phyloP scores from a whole-genome alignment of 345 rosid species.

The Boechera divaricarpa region DNA sequence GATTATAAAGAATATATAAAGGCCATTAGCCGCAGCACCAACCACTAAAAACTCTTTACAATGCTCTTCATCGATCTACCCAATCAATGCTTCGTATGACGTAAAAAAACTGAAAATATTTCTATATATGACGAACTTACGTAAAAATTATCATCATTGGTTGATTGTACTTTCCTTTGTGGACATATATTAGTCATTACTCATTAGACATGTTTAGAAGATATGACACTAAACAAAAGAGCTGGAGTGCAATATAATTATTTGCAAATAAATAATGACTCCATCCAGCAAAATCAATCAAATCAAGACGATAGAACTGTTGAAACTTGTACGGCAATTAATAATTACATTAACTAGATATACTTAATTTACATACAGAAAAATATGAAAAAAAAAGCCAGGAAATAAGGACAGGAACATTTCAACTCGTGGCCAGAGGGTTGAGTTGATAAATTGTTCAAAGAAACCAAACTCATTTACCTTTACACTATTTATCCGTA shows the following conservation, averaged over 20 bases:
- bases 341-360: not conserved
- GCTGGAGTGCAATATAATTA: not conserved
- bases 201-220: conserved; percentile 1
- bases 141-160: not conserved
- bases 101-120: not conserved
- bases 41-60: not conserved
- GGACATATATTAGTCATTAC: not conserved
- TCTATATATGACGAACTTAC: not conserved
- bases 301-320: conserved; percentile 17
- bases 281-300: conserved; percentile 13
- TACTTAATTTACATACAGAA: not conserved
- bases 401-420: conserved; percentile 13
- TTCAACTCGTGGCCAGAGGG: conserved; percentile 8
- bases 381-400: not conserved
- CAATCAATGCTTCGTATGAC: not conserved
- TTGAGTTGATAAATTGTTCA: not conserved
- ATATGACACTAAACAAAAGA: conserved; percentile 18
- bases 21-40: too few species aligned
- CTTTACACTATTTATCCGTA: conserved; percentile 31
- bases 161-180: not conserved
- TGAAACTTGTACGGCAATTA: not conserved
- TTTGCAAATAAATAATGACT: not conserved
- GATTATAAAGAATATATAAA: too few species aligned
- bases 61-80: not conserved
- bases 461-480: conserved; percentile 6